Percentiles rank a stretch among this genome's conserved stretches.
These are phyloP conservation scores for Paramyrothecium roridum DNA, from an alignment of 2,329 filamentous ascomycete genomes.

Conservation along the genomic window DNA sequence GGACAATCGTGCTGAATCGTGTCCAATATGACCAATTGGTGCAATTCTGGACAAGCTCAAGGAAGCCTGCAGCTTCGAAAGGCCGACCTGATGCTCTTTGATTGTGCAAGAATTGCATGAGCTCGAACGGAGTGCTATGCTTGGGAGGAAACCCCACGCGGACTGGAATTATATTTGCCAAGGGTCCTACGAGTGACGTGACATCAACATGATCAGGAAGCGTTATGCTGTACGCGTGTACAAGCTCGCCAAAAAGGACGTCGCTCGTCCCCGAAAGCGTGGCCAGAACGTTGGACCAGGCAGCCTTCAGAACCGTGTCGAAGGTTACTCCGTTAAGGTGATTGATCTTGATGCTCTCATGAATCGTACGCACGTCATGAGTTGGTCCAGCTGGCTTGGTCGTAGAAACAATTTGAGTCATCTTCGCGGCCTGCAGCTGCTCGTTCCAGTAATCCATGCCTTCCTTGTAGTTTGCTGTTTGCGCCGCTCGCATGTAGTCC, in stretches of 20 bases:
- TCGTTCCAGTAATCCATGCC: slow-evolving; percentile 43
- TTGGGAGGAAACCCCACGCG: slow-evolving; percentile 42
- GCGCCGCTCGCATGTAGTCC: slow-evolving; percentile 41
- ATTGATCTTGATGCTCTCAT: slow-evolving; percentile 35
- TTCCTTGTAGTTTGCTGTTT: slow-evolving; percentile 29
- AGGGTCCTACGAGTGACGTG: slow-evolving; percentile 42
- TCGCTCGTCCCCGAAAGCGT: slow-evolving; percentile 45
- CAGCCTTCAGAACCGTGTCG: slow-evolving; percentile 53
- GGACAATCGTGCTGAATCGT: slow-evolving; percentile 51
- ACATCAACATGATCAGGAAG: slow-evolving; percentile 53
- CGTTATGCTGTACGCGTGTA: slow-evolving; percentile 43
- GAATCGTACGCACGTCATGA: slow-evolving; percentile 34
- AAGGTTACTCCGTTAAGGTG: slow-evolving; percentile 44
- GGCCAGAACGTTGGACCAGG: slow-evolving; percentile 55
- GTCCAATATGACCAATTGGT: slow-evolving; percentile 53
- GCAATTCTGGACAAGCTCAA: slow-evolving; percentile 50
- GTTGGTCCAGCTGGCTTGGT: slow-evolving; percentile 36
- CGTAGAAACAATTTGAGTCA: slow-evolving; percentile 44
- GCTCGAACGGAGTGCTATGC: slow-evolving; percentile 42
- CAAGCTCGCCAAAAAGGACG: slow-evolving; percentile 53
- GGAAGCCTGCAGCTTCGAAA: slow-evolving; percentile 48
- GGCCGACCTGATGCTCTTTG: slow-evolving; percentile 45
- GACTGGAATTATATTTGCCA: slow-evolving; percentile 45
- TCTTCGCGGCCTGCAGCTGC: slow-evolving; percentile 39
- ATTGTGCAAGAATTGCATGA: slow-evolving; percentile 45